Evolutionary conservation across 768 basidiomycete genomes (phyloP), one percentile per base, ranked within the genome.

Genomic region (Paxillus involutus): DNA sequence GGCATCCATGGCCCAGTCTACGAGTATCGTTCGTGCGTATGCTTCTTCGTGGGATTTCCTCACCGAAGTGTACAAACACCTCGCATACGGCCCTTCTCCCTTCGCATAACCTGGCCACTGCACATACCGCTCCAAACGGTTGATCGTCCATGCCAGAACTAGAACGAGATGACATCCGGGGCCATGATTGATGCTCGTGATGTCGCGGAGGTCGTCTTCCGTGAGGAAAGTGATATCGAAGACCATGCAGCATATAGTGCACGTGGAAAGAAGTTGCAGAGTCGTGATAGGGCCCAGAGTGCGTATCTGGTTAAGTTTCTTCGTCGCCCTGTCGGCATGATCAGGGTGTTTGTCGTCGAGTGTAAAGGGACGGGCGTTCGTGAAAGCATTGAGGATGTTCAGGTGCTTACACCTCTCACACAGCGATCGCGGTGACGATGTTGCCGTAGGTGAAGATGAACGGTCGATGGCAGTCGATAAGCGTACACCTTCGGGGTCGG

Each of bases 181-280:
- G 13, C 6, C 24, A 33, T 16, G 29, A 8, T 11, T 8, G 8
- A 39, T 26, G 4, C 14, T 41, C 11, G 37, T 49, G 39, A 52
- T 19, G 2, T 12, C 32, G 9, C 14, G 39, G 24, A 55, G 37
- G 8, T 58, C 56, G 6, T 53, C 26, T 5, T 26, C 26, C 26
- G 30, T 36, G 11, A 63, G 24, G 17, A 44, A 16, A 12, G 33
- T 60, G 16, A 44, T 40, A 39, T 60, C 17, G 47, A 63, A 57
- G 6, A 55, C 45, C 16, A 63, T 48, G 30, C 58, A 55, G 30
- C 53, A 63, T 14, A 57, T 9, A 12, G 51, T 42, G 19, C 61
- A 56, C 3, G 51, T 51, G 3, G 58, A 49, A 17, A 60, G 55
- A 4, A 59, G 30, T 6, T 37, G 21, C 16, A 62, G 40, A 5